Percentiles rank a stretch among this genome's conserved stretches.
Conservation (phyloP, 202 grass and related monocot species). For the Zoysia matrella region DNA sequence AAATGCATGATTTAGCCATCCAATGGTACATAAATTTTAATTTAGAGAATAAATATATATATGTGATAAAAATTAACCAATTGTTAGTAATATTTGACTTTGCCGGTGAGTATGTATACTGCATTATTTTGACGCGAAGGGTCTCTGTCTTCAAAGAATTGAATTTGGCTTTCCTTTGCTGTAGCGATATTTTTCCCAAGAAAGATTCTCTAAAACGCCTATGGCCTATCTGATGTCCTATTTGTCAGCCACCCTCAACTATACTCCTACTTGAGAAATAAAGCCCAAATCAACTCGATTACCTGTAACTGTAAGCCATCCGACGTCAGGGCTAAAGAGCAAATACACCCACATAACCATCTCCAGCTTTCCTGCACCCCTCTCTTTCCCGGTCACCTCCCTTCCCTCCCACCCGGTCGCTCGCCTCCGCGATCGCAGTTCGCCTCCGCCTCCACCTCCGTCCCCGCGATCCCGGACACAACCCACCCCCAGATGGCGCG, state of each 20-base stretch:
- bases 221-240: background rate
- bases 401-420: slow-evolving; percentile 5
- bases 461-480: background rate
- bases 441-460: background rate
- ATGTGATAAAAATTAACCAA: too few relatives aligned
- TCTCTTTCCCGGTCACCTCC: slow-evolving; percentile 1
- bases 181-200: background rate
- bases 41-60: too few relatives aligned
- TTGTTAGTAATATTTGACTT: too few relatives aligned
- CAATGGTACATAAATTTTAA: too few relatives aligned
- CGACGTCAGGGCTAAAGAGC: background rate
- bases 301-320: background rate
- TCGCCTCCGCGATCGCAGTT: slow-evolving; percentile 49
- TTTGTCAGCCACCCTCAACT: background rate
- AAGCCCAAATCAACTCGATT: background rate
- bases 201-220: background rate
- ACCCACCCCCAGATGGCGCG: slow-evolving; percentile 55
- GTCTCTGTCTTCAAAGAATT: too few relatives aligned
- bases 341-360: slow-evolving; percentile 30
- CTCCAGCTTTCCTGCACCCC: slow-evolving; percentile 33
- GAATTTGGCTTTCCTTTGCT: background rate
- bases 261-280: slow-evolving; percentile 32
- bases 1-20: too few relatives aligned
- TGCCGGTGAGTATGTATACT: too few relatives aligned
- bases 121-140: too few relatives aligned